Conservation (phyloP, 2,329 filamentous ascomycete species). For the Stemphylium vesicarium region DNA sequence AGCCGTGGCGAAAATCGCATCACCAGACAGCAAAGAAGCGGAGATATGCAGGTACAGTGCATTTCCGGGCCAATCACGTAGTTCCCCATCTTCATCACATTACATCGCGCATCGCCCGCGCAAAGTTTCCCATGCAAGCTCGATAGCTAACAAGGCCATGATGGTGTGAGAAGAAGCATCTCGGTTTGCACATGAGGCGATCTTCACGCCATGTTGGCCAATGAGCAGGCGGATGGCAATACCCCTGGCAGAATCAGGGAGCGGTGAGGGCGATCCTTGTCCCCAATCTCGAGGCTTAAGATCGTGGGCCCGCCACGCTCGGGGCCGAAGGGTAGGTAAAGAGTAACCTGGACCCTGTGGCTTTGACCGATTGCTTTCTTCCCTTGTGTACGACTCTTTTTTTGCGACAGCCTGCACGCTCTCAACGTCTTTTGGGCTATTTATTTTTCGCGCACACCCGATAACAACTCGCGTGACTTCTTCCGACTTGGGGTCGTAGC, state of each 20-base stretch:
- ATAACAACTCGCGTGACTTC: neutral
- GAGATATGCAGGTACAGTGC: too few species aligned
- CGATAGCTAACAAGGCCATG: neutral
- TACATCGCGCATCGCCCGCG: too few species aligned
- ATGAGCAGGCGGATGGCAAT: conserved; percentile 1
- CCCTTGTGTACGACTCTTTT: neutral
- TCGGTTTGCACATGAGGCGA: conserved; percentile 29
- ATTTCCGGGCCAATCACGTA: too few species aligned
- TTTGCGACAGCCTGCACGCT: neutral
- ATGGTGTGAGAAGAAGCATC: neutral
- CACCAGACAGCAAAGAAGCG: neutral
- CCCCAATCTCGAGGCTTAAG: conserved; percentile 27
- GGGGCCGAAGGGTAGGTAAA: neutral
- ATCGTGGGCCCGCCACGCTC: conserved; percentile 32
- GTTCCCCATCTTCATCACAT: too few species aligned
- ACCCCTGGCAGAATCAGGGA: conserved; percentile 33
- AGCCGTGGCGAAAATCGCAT: too few species aligned
- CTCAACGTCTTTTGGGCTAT: neutral
- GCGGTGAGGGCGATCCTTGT: conserved; percentile 22
- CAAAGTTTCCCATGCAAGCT: too few species aligned
- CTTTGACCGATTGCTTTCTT: neutral
- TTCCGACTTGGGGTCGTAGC: neutral
- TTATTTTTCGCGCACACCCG: neutral
- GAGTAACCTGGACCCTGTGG: conserved; percentile 10
- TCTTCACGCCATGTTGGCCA: conserved; percentile 36